Evolutionary conservation across 129 eudicot genomes (phyloP).

Genomic region (Glebionis coronaria): DNA sequence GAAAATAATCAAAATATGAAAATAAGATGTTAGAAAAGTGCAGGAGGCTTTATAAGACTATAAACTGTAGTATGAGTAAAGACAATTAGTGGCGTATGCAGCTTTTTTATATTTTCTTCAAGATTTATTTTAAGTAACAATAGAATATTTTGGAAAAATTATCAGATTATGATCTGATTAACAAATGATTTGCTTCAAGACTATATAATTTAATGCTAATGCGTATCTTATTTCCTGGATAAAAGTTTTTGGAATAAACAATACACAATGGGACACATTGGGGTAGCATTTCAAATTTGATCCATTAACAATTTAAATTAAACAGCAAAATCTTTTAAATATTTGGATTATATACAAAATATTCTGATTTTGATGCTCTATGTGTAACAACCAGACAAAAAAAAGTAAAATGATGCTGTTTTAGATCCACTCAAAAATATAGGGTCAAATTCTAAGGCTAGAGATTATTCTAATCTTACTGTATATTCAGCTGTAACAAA

Average conservation of each 20-base stretch:
- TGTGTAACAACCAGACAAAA: neutral
- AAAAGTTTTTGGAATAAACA: neutral
- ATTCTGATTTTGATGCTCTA: slow-evolving; percentile 20
- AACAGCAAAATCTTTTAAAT: slow-evolving; percentile 21
- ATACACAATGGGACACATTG: neutral
- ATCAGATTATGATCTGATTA: too few relatives aligned
- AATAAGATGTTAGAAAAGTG: neutral
- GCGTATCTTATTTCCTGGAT: neutral
- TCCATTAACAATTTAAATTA: neutral
- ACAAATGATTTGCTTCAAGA: too few relatives aligned
- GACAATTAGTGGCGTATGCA: slow-evolving; percentile 37
- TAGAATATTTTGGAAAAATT: too few relatives aligned
- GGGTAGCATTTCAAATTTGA: neutral
- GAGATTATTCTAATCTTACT: too few relatives aligned
- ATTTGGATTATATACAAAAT: slow-evolving; percentile 10
- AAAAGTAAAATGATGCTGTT: slow-evolving; percentile 7
- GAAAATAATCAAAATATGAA: slow-evolving; percentile 22
- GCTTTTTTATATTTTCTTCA: slow-evolving; percentile 23
- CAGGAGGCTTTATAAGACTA: neutral
- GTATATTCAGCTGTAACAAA: too few relatives aligned
- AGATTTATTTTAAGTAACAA: slow-evolving; percentile 8
- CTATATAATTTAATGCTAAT: too few relatives aligned
- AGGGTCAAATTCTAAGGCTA: neutral
- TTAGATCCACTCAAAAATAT: slow-evolving; percentile 12
- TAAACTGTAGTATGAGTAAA: slow-evolving; percentile 26